Evolutionary conservation across 192 early-diverging fungal species (phyloP).

Genomic region (Coemansia sp.): DNA sequence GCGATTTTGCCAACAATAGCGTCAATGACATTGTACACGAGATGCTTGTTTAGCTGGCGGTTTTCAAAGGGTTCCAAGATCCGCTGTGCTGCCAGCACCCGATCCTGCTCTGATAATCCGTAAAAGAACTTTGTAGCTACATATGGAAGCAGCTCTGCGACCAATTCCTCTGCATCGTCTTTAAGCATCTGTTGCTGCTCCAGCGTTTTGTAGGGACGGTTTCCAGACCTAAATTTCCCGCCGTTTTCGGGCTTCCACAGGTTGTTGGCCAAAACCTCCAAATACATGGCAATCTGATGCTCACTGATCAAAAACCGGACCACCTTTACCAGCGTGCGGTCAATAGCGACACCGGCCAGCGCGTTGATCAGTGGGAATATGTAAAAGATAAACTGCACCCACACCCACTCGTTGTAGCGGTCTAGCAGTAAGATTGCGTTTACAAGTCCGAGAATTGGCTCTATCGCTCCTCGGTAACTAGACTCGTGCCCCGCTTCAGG

Average conservation of each 20-base stretch:
- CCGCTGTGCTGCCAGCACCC: slow-evolving; percentile 37
- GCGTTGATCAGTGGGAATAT: slow-evolving; percentile 52
- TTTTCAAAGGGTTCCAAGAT: slow-evolving; percentile 56
- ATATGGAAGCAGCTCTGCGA: slow-evolving; percentile 48
- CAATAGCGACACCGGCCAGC: slow-evolving; percentile 46
- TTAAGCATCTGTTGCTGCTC: slow-evolving; percentile 48
- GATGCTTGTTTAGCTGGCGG: slow-evolving; percentile 53
- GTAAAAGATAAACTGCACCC: slow-evolving; percentile 54
- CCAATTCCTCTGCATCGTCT: slow-evolving; percentile 39
- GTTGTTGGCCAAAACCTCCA: slow-evolving; percentile 28
- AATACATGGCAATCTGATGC: slow-evolving; percentile 42
- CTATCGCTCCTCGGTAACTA: slow-evolving; percentile 45
- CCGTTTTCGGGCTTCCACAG: slow-evolving; percentile 50
- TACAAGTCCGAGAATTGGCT: slow-evolving; percentile 29
- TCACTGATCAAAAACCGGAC: slow-evolving; percentile 40
- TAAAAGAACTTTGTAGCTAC: slow-evolving; percentile 48
- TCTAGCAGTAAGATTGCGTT: slow-evolving; percentile 41
- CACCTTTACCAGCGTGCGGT: slow-evolving; percentile 46
- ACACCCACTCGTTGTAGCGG: slow-evolving; percentile 52
- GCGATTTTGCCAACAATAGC: slow-evolving; percentile 51
- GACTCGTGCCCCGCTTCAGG: slow-evolving; percentile 24
- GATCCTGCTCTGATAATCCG: slow-evolving; percentile 33
- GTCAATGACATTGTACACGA: slow-evolving; percentile 50
- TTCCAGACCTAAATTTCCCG: slow-evolving; percentile 31
- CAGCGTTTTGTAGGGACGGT: slow-evolving; percentile 50